Evolutionary conservation across 768 basidiomycete species (phyloP), one percentile per base, ranked within the genome.

Genomic region (Termitomyces sp.): DNA sequence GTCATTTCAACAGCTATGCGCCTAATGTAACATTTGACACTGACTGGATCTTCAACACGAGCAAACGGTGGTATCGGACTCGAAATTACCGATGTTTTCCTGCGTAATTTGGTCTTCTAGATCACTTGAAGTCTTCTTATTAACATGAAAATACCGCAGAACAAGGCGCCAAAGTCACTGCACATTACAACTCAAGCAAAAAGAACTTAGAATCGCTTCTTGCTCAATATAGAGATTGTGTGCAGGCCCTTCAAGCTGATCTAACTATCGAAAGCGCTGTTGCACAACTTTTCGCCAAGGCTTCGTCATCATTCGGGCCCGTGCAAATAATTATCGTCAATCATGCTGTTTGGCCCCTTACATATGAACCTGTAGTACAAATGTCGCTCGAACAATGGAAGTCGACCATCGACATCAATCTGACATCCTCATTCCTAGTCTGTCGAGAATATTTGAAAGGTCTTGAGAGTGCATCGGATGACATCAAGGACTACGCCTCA

Each of bases 21-120:
- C 18, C 22, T 1, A 1, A 2, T 26, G 13, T 30, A 36, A 32
- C 30, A 5, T 24, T 33, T 5, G 8, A 34, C n/a, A 18, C 20
- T 57, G 13, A 22, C 22, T 10, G 52, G 7, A 13, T 39, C 10
- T 51, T 20, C 10, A 30, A 30, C 7, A 30, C 30, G 89, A 49
- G 88, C 88, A 2, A 88, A 84, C 62, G 88, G 89, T 4, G 89
- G 87, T 0, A 91, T 92, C 36, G 89, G 89, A 9, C 74, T 88
- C 0, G 84, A 82, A 63, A 87, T 84, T 4, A 76, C 77, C 16
- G 75, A 75, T 13, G 65, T 81, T 0, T 91, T 84, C 66, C 76
- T 85, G 33, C 75, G 87, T 84, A 57, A 66, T 75, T 72, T 42
- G 20, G 43, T 53, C 27, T 37, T 43, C 27, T 16, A 42, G 33